Base-by-base conservation (phyloP, 306 rosid genomes). In the Vachellia collinsii region DNA sequence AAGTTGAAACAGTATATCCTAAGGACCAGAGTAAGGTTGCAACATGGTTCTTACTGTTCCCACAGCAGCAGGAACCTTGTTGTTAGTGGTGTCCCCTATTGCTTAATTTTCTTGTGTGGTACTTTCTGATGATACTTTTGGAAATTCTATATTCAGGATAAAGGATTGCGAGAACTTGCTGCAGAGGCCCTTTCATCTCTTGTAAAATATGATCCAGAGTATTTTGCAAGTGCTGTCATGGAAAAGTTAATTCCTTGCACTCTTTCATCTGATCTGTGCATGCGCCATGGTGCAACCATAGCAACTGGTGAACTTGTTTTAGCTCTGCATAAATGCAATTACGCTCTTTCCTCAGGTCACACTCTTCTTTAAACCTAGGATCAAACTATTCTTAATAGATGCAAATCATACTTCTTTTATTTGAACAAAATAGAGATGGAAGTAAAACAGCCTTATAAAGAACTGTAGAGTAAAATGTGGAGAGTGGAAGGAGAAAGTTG, bases 101-200 rank as follows among this genome's bases (percentile, higher is more conserved):
- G 68, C 50, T 70, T 34, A 70, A 19, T 83, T 82, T 78, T 78
- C 50, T 76, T 74, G 43, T 37, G 3, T n/a, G 51, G 16, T 82
- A 11, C 75, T 23, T 80, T 82, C 74, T 70, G 65, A 80, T 70
- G 75, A 53, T 77, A 72, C 53, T 84, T 79, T 73, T 25, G 58
- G 67, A 81, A 83, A 74, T 89, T 81, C 51, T 50, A 12, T 86
- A 80, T 74, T 78, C 88, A 95, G 97, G 99, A 95, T 79, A 93
- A 90, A 91, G 88, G 97, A 81, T 88, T 95, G 90, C 89, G 98
- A 87, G 99, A 95, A 84, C 97, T 91, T 87, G 96, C 97, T 81
- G 90, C 96, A 0, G 90, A 88, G 88, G 99, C 94, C 25, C 92
- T 95, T 85, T 88, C 94, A 76, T 86, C 88, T 78, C 97, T 92